Percentiles rank a stretch among this genome's conserved stretches.
These are phyloP conservation scores for Solanum virginianum DNA, from an alignment of 257 asterid genomes.

Conservation along the genomic window DNA sequence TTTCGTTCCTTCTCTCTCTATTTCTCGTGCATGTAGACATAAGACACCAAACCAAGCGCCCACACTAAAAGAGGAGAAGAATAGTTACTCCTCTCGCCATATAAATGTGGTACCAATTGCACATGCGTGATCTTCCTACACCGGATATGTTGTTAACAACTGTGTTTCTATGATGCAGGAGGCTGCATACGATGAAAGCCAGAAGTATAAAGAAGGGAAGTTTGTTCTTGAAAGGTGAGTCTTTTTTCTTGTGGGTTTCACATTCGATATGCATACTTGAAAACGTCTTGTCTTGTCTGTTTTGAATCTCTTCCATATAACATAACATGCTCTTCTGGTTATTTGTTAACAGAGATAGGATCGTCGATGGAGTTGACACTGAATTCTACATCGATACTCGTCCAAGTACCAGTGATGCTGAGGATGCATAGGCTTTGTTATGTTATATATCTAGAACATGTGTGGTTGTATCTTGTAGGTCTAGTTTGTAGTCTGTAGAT, in stretches of 20 bases:
- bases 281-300: not conserved
- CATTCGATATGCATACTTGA: not conserved
- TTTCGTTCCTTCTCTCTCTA: slow-evolving; percentile 2
- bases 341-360: slow-evolving; percentile 39
- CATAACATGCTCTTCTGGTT: not conserved
- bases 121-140: not conserved
- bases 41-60: not conserved
- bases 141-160: not conserved
- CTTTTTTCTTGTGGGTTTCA: not conserved
- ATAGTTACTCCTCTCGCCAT: not conserved
- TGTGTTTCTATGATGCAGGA: slow-evolving; percentile 26
- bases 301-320: not conserved
- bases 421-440: slow-evolving; percentile 18
- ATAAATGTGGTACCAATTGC: not conserved
- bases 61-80: not conserved
- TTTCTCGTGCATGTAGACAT: not conserved
- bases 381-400: slow-evolving; percentile 47
- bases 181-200: slow-evolving; percentile 50
- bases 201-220: slow-evolving; percentile 79
- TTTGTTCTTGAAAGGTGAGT: slow-evolving; percentile 60
- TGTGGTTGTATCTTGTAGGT: not conserved
- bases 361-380: slow-evolving; percentile 45
- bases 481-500: not conserved
- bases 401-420: slow-evolving; percentile 35
- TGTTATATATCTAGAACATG: not conserved